Evolutionary conservation across 306 rosid genomes (phyloP), one percentile per base, ranked within the genome.

Genomic region (Inga leiocalycina): DNA sequence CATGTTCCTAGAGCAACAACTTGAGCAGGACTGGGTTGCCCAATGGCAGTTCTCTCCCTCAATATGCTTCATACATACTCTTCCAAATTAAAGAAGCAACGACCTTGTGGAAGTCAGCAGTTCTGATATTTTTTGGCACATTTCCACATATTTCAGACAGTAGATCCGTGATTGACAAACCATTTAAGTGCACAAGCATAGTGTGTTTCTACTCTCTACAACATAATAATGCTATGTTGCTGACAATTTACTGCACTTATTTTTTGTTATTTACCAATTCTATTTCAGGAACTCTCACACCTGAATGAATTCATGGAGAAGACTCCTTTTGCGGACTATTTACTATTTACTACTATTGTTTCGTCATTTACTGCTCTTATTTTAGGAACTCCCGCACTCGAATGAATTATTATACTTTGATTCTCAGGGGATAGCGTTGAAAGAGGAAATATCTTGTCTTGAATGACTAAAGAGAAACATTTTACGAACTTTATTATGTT

Each of bases 121-220:
- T 54, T 85, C 85, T 90, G 85, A 96, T 91, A 89, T 93, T 93
- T 86, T 90, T 90, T 19, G 99, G 94, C 57, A 76, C 43, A 74
- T 81, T 79, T 77, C 98, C 97, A 66, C 98, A 96, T 73, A 96
- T 96, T 90, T 96, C 99, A 96, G 66, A 92, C 77, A 8, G 92
- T 92, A 77, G 97, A 93, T 86, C 99, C 98, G 85, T 94, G 99
- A 83, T 89, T 96, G 74, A 96, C 85, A 86, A 96, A 96, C 99
- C 99, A 93, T 81, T 96, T 96, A 48, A 96, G 93, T 41, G 99
- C 99, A 84, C 98, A 96, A 8, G 97, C 93, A 75, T 96, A 96
- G 81, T 96, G 99, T 71, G 83, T 87, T 92, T 89, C 92, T 96
- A 88, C 99, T 27, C 0, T 27, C 27, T 27, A 27, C 27, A 96